phyloP scores from a whole-genome alignment of 768 basidiomycete species.

The Boletus tomentosulus region DNA sequence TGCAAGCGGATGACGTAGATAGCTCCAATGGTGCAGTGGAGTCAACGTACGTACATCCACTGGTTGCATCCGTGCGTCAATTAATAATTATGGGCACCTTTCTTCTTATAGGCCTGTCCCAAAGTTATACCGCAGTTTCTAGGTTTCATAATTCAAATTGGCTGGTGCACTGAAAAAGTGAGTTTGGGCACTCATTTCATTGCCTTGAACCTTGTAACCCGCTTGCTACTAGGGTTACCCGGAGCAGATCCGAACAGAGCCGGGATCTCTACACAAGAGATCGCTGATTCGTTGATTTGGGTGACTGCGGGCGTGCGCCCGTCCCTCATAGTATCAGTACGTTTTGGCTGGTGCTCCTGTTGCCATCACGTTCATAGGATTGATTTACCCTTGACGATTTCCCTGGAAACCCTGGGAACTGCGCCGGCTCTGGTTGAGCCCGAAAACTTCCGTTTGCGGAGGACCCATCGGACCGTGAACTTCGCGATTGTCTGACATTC shows the following conservation, averaged over 20 bases:
- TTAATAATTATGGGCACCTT: not conserved
- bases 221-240: not conserved
- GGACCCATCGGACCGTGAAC: conserved; percentile 1
- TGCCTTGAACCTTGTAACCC: not conserved
- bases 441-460: not conserved
- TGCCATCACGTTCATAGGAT: conserved; percentile 42
- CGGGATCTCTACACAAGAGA: not conserved
- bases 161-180: not conserved
- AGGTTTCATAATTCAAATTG: not conserved
- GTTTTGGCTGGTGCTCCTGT: conserved; percentile 1
- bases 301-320: not conserved
- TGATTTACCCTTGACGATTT: conserved; percentile 44
- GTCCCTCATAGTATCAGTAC: not conserved
- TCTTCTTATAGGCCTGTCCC: not conserved
- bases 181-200: not conserved
- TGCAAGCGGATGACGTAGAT: too few relatives aligned
- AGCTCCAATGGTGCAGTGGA: too few relatives aligned
- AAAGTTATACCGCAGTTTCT: not conserved
- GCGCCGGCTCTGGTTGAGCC: conserved; percentile 37
- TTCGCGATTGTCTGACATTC: conserved; percentile 6
- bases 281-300: not conserved
- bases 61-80: too few relatives aligned
- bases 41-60: not conserved
- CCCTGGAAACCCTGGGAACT: conserved; percentile 43
- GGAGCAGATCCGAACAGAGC: not conserved